Evolutionary conservation across 2,329 filamentous ascomycete genomes (phyloP), one percentile per base, ranked within the genome.

Genomic region (Paecilomyces sp.): DNA sequence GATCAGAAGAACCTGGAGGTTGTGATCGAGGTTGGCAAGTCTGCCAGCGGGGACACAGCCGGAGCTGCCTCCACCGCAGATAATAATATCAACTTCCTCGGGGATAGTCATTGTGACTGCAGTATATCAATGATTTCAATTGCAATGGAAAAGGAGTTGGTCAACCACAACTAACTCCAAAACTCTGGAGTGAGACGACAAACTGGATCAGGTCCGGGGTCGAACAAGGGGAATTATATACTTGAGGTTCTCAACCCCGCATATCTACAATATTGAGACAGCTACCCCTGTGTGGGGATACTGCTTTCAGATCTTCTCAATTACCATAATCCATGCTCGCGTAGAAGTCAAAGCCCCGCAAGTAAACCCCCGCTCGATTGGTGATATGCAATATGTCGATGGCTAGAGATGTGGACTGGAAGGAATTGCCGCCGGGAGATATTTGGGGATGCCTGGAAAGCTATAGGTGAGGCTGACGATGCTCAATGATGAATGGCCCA

Each of bases 31-130:
- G 65, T 91, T 91, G 69, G 89, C 89, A 69, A 92, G 75, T 75
- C 67, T 81, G 71, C 74, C 70, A 61, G 69, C 69, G 61, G 70
- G 71, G 33, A 72, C 71, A 63, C 75, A 77, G 63, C 72, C 74
- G 58, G 66, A 85, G 71, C 86, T 89, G 58, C 88, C 88, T 68
- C 89, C 89, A 68, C 89, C 89, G 65, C 86, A 88, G 31, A 91
- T 87, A 67, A 91, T 91, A 67, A 92, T 97, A 71, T 91, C 89
- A 69, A 90, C 89, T 79, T 91, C 89, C 61, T 91, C 88, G 36
- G 88, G 88, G 63, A 91, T 80, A 64, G 81, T 84, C 81, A 85
- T 87, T 12, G 13, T 53, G 51, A 53, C 51, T 15, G 4, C 7
- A 12, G 22, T 53, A 12, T 13, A 2, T 53, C 22, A 13, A 53